Percentiles rank a stretch among this genome's conserved stretches.
Evolutionary conservation across 495 filamentous ascomycete species (phyloP).

Genomic region (Hypoxylon lenormandii): DNA sequence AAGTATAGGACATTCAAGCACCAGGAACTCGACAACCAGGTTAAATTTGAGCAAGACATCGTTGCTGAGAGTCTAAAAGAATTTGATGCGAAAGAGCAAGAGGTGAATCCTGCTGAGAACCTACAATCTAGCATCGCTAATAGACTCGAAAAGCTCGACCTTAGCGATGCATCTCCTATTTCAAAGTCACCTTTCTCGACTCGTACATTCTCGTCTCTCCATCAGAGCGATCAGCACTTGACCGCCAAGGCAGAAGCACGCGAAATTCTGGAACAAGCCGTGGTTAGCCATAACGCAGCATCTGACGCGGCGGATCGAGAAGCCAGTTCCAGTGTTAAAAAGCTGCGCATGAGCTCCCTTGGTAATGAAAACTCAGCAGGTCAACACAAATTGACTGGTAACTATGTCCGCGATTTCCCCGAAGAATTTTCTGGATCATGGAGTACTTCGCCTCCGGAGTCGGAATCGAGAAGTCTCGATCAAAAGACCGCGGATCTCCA

Average conservation of each 20-base stretch:
- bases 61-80: conserved; percentile 48
- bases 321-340: conserved; percentile 44
- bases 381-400: conserved; percentile 54
- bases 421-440: conserved; percentile 59
- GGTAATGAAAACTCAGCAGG: conserved; percentile 7
- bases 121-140: conserved; percentile 26
- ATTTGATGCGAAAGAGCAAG: conserved; percentile 43
- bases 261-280: conserved; percentile 17
- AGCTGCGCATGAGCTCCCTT: conserved; percentile 30
- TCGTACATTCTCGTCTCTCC: neutral
- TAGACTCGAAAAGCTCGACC: conserved; percentile 14
- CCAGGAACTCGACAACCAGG: conserved; percentile 34
- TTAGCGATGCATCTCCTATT: neutral
- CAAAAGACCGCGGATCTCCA: conserved; percentile 33
- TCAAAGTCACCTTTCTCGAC: neutral
- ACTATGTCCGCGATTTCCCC: conserved; percentile 61
- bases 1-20: conserved; percentile 43
- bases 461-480: conserved; percentile 7
- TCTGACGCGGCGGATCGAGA: conserved; percentile 33
- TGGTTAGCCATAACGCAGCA: conserved; percentile 24
- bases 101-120: conserved; percentile 4
- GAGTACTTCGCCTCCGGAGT: conserved; percentile 28
- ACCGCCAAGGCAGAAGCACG: conserved; percentile 6
- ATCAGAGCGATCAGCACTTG: neutral
- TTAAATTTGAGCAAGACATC: conserved; percentile 31